Evolutionary conservation across 345 rosid genomes (phyloP), one percentile per base, ranked within the genome.

Genomic region (Diplotaxis tenuifolia): DNA sequence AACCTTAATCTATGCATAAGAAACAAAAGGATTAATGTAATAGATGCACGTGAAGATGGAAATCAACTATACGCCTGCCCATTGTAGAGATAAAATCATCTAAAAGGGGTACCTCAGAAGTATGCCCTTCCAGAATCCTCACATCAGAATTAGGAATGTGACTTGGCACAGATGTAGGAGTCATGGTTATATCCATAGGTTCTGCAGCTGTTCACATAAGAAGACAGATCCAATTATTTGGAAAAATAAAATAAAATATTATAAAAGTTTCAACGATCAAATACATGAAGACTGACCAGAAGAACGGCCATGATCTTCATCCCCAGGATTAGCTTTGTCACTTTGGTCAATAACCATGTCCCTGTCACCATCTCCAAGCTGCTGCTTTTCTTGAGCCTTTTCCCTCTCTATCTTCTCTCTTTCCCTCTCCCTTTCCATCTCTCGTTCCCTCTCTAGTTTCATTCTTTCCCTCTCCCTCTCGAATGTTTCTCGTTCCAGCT

Each of bases 61-160:
- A 9, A 65, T 50, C 25, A 66, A 21, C 36, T 28, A 40, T 36
- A n/a, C 31, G 36, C 62, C 34, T 64, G 59, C 28, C 50, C 40
- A 59, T 10, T n/a, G 34, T 28, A 65, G 9, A 14, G 50, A 66
- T 60, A 52, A n/a, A 40, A 18, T 32, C 71, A 57, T 53, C 55
- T 62, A 76, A 53, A 62, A 62, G 80, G 59, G 80, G 59, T 85
- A 96, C 99, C 99, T 96, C 98, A 45, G 97, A 89, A 70, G 96
- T 86, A 80, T 96, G 99, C 22, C 99, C 99, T 85, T 90, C 99
- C 83, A 96, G 82, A 76, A 96, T 82, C 75, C 85, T 84, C 80
- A 96, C 99, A 78, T 96, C 97, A n/a, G 90, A 83, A 77, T 38
- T 84, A 66, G 90, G 90, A 84, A 96, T 86, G 73, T 86, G 97